These are phyloP conservation scores for Nyssa sinensis DNA, from an alignment of 148 eudicot genomes.

Conservation along the genomic window DNA sequence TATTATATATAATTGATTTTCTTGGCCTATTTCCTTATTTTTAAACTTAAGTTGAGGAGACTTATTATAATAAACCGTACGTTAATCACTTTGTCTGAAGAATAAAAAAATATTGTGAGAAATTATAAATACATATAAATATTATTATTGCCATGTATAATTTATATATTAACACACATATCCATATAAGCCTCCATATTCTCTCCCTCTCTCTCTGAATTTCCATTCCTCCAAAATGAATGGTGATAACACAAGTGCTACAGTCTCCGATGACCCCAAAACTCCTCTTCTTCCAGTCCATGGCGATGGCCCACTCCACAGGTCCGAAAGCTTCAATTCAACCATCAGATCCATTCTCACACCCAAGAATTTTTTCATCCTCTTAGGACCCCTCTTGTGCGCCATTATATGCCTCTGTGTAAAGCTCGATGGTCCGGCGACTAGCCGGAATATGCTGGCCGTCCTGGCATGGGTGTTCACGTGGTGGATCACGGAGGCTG, in stretches of 20 bases:
- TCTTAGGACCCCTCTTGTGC: slow-evolving; percentile 72
- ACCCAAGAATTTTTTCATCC: slow-evolving; percentile 47
- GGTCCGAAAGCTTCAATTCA: slow-evolving; percentile 29
- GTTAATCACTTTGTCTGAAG: too few relatives aligned
- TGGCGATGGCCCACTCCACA: slow-evolving; percentile 15
- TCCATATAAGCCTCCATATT: too few relatives aligned
- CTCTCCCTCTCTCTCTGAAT: neutral
- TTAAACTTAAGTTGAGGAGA: too few relatives aligned
- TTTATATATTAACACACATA: too few relatives aligned
- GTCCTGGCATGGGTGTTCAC: slow-evolving; percentile 74
- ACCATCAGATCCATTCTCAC: slow-evolving; percentile 48
- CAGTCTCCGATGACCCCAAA: slow-evolving; percentile 33
- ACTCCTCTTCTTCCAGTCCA: slow-evolving; percentile 56
- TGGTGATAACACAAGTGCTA: neutral
- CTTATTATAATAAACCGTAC: too few relatives aligned
- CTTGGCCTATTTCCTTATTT: too few relatives aligned
- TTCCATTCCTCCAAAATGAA: slow-evolving; percentile 2
- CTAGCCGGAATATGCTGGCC: slow-evolving; percentile 68
- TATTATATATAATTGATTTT: too few relatives aligned
- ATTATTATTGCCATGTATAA: too few relatives aligned
- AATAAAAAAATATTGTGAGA: too few relatives aligned
- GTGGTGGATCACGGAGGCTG: slow-evolving; percentile 97
- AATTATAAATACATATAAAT: too few relatives aligned
- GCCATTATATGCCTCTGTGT: slow-evolving; percentile 45
- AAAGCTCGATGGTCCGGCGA: slow-evolving; percentile 36